phyloP scores from a whole-genome alignment of 306 rosid species.

The Castanea crenata region DNA sequence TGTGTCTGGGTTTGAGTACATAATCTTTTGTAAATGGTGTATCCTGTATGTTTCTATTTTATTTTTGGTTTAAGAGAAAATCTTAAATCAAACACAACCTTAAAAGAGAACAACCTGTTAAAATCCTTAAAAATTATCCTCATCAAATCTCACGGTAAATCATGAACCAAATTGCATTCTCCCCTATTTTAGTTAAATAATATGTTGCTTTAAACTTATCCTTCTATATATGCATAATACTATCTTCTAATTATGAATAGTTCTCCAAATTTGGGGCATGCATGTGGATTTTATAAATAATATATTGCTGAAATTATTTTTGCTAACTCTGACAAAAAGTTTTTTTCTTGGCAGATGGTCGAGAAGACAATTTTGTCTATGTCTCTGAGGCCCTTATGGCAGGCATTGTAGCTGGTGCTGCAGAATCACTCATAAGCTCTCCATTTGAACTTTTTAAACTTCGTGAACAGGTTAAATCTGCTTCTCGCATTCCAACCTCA shows the following conservation, averaged over 20 bases:
- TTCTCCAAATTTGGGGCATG: not conserved
- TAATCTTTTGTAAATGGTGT: too few relatives aligned
- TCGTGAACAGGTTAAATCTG: conserved; percentile 76
- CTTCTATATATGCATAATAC: too few relatives aligned
- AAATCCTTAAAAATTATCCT: too few relatives aligned
- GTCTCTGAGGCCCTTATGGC: conserved; percentile 77
- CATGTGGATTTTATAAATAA: not conserved
- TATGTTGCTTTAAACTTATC: too few relatives aligned
- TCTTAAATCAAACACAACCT: too few relatives aligned
- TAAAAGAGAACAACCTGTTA: too few relatives aligned
- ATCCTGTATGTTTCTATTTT: too few relatives aligned
- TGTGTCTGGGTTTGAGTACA: too few relatives aligned
- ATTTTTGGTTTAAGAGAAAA: too few relatives aligned
- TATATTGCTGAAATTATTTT: not conserved
- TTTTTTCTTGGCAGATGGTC: conserved; percentile 65
- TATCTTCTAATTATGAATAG: not conserved
- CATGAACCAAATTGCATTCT: too few relatives aligned
- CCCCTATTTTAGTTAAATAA: too few relatives aligned
- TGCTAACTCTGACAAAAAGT: not conserved
- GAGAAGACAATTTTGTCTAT: conserved; percentile 54
- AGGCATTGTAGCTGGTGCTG: conserved; percentile 72
- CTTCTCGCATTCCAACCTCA: conserved; percentile 43
- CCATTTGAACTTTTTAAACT: conserved; percentile 87
- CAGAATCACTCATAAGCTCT: conserved; percentile 66
- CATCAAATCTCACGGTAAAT: too few relatives aligned